These are phyloP conservation scores for Mercurialis annua DNA, from an alignment of 345 rosid species.

Conservation along the genomic window DNA sequence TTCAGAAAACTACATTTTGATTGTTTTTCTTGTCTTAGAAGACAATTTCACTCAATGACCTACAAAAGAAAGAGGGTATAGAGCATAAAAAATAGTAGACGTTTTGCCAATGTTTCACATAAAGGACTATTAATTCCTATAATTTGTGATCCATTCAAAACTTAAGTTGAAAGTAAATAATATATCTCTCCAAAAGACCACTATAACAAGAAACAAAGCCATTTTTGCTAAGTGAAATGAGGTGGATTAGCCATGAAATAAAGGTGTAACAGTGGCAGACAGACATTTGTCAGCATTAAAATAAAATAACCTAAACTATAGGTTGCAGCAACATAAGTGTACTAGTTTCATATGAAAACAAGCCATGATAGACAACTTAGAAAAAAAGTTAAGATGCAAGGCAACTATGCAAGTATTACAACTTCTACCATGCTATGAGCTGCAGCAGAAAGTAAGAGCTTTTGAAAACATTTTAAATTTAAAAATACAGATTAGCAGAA, in stretches of 20 bases:
- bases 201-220: not conserved
- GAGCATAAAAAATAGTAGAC: not conserved
- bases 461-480: not conserved
- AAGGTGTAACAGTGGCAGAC: not conserved
- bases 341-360: not conserved
- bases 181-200: not conserved
- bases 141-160: not conserved
- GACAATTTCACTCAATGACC: not conserved
- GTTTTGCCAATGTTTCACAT: not conserved
- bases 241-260: not conserved
- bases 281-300: not conserved
- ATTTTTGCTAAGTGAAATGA: not conserved
- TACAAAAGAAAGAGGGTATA: not conserved
- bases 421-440: not conserved
- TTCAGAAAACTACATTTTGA: slow-evolving; percentile 2
- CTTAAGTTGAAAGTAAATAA: not conserved
- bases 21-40: not conserved
- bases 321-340: not conserved
- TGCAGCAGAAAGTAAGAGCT: not conserved
- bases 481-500: not conserved
- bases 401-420: not conserved
- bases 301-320: not conserved
- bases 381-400: not conserved
- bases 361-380: no score
- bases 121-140: no score